These are phyloP conservation scores for Naganishia kalamii DNA, from an alignment of 768 basidiomycete genomes.

Conservation along the genomic window DNA sequence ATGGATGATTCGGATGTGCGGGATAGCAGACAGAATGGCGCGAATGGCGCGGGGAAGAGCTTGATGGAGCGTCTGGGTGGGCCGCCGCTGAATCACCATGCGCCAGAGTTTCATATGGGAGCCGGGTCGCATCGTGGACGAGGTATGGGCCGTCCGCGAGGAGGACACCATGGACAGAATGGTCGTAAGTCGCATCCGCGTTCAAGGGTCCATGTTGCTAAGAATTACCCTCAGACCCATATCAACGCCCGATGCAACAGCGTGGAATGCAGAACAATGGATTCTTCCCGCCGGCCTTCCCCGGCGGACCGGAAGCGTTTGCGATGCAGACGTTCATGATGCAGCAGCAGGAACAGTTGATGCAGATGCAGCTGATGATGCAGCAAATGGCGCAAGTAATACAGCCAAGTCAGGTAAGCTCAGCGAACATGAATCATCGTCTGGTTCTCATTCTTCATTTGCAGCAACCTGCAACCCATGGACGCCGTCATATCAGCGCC, in stretches of 20 bases:
- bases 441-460: too few species aligned
- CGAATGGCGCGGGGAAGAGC: constrained; percentile 19
- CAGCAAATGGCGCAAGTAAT: constrained; percentile 48
- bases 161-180: neutral
- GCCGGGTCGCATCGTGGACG: constrained; percentile 14
- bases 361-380: constrained; percentile 80
- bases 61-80: constrained; percentile 21
- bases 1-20: constrained; percentile 56
- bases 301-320: constrained; percentile 57
- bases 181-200: constrained; percentile 8
- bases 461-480: neutral
- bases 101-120: constrained; percentile 11
- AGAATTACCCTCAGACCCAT: neutral
- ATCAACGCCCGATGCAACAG: constrained; percentile 25
- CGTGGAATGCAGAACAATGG: constrained; percentile 39
- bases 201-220: constrained; percentile 71
- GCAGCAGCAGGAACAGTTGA: constrained; percentile 88
- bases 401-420: constrained; percentile 21
- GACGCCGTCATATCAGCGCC: constrained; percentile 11
- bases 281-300: constrained; percentile 7
- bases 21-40: constrained; percentile 10
- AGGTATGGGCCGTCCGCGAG: neutral
- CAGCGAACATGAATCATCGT: neutral
- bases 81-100: constrained; percentile 20
- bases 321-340: constrained; percentile 84